Percentiles rank a stretch among this genome's conserved stretches.
Evolutionary conservation across 2,329 filamentous ascomycete genomes (phyloP).

Genomic region (Colletotrichum caudatum): DNA sequence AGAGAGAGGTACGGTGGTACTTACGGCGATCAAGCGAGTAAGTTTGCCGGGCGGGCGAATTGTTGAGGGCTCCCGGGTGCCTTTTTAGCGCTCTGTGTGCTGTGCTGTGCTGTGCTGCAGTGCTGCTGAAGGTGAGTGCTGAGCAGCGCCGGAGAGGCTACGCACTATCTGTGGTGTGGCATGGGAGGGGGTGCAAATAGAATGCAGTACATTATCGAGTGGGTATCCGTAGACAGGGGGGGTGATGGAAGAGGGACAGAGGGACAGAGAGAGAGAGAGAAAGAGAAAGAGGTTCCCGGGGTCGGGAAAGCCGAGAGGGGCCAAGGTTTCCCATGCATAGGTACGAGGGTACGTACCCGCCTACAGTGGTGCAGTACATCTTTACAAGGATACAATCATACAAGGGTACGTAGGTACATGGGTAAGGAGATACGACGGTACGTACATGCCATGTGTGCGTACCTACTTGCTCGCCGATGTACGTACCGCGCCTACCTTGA

Average conservation of each 20-base stretch:
- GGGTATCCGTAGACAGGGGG: constrained; percentile 4
- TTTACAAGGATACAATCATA: not conserved
- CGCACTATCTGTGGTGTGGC: no score
- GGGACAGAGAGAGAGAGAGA: not conserved
- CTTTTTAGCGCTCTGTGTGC: constrained; percentile 12
- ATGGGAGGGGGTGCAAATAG: no score
- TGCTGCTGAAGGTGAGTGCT: not conserved
- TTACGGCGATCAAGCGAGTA: not conserved
- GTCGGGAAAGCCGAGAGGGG: constrained; percentile 35
- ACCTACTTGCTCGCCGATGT: no score
- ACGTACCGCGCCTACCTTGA: no score
- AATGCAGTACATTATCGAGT: no score
- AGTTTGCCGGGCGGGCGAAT: constrained; percentile 2
- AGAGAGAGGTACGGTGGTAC: no score
- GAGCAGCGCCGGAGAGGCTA: not conserved
- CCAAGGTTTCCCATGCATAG: not conserved
- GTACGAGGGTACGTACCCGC: not conserved
- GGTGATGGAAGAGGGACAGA: not conserved
- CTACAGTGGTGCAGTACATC: no score
- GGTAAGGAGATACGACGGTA: not conserved
- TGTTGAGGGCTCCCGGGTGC: constrained; percentile 17
- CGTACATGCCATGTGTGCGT: no score
- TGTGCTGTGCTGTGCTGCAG: not conserved
- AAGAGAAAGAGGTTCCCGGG: constrained; percentile 11
- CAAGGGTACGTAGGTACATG: not conserved